Percentiles rank a stretch among this genome's conserved stretches.
Evolutionary conservation across 1,139 yeast genomes (phyloP).

Genomic region (Lodderomyces metapsilosis): DNA sequence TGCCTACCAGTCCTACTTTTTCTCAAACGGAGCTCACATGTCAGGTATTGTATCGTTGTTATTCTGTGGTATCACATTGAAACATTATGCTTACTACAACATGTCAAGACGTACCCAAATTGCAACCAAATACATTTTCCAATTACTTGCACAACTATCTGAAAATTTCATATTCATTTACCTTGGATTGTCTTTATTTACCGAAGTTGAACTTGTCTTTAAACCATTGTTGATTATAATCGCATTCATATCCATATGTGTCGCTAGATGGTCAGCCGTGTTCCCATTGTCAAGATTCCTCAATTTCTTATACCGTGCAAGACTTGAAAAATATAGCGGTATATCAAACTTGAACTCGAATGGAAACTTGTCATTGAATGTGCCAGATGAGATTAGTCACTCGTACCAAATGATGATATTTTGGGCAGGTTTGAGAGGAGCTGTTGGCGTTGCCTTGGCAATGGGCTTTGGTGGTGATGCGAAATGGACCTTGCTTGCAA

Average conservation of each 20-base stretch:
- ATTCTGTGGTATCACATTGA: conserved; percentile 94
- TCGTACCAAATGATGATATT: conserved; percentile 98
- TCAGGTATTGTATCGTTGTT: conserved; percentile 94
- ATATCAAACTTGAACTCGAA: conserved; percentile 15
- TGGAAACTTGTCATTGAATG: conserved; percentile 21
- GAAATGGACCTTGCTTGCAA: conserved; percentile 84
- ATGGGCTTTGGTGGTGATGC: conserved; percentile 96
- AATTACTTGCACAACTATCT: conserved; percentile 87
- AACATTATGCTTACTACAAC: conserved; percentile 94
- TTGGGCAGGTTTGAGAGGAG: conserved; percentile 99
- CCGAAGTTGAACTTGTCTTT: conserved; percentile 93
- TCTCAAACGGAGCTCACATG: conserved; percentile 99
- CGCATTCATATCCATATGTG: conserved; percentile 86
- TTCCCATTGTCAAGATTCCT: conserved; percentile 87
- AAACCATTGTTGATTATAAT: conserved; percentile 90
- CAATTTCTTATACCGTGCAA: conserved; percentile 72
- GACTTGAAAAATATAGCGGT: conserved; percentile 39
- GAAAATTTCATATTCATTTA: conserved; percentile 97
- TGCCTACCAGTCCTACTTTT: conserved; percentile 95
- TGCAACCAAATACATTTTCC: conserved; percentile 93
- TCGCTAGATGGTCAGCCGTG: conserved; percentile 96
- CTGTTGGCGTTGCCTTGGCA: conserved; percentile 98
- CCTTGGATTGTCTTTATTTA: conserved; percentile 88
- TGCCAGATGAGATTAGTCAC: conserved; percentile 87
- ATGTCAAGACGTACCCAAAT: conserved; percentile 98